These are phyloP conservation scores for Tympanopsis confertula DNA, from an alignment of 2,329 filamentous ascomycete species.

Conservation along the genomic window DNA sequence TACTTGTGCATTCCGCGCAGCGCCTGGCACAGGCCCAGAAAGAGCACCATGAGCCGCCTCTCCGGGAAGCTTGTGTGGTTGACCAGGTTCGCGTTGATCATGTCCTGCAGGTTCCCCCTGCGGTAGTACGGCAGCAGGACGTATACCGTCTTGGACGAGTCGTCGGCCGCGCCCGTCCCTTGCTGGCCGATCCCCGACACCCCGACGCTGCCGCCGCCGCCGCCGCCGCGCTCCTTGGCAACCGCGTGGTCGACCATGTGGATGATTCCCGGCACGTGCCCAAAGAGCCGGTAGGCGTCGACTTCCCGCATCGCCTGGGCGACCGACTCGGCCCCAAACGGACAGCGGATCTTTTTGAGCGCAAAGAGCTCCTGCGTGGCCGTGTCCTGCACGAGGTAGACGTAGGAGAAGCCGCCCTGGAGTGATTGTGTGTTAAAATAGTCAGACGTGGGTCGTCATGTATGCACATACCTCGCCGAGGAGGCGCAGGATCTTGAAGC, in stretches of 20 bases:
- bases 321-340: conserved; percentile 92
- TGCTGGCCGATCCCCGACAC: conserved; percentile 1
- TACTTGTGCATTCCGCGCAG: conserved; percentile 88
- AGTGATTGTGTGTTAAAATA: conserved; percentile 3
- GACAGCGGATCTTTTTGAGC: conserved; percentile 97
- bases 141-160: conserved; percentile 83
- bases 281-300: conserved; percentile 87
- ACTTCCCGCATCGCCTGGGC: conserved; percentile 92
- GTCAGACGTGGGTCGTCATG: background rate
- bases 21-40: conserved; percentile 82
- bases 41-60: conserved; percentile 73
- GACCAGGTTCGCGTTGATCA: conserved; percentile 96
- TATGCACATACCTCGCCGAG: conserved; percentile 69
- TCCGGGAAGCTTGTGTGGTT: conserved; percentile 89
- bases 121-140: conserved; percentile 92
- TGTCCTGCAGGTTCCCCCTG: conserved; percentile 88
- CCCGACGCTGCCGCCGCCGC: conserved; percentile 40
- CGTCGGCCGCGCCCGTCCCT: conserved; percentile 33
- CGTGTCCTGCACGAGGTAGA: conserved; percentile 94
- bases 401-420: conserved; percentile 93
- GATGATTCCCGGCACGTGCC: conserved; percentile 75
- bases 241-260: conserved; percentile 74
- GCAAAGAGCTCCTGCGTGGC: conserved; percentile 74
- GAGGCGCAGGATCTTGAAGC: conserved; percentile 88
- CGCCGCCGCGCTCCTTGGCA: conserved; percentile 54